Conservation (phyloP, 441 rosid genomes). For the Croton laevigatus region DNA sequence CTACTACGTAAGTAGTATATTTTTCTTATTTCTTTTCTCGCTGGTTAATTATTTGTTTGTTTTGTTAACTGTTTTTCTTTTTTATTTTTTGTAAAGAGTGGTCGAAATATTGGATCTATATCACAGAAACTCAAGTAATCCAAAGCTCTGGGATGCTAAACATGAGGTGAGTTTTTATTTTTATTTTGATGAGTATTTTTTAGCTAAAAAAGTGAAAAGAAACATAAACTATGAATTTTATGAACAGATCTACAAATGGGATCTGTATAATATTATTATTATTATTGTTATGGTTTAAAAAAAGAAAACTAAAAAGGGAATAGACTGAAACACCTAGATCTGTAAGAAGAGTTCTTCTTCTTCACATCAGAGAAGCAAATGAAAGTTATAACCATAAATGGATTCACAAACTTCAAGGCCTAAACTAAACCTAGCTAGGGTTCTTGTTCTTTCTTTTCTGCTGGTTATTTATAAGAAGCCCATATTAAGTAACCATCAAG, state of each 20-base stretch:
- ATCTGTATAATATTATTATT: conserved; percentile 18
- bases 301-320: conserved; percentile 8
- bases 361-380: conserved; percentile 13
- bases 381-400: conserved; percentile 12
- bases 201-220: conserved; percentile 41
- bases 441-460: not conserved
- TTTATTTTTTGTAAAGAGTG: conserved; percentile 36
- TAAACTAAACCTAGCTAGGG: conserved; percentile 16
- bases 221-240: conserved; percentile 36
- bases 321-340: conserved; percentile 33
- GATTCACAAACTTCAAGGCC: conserved; percentile 16
- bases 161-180: conserved; percentile 62
- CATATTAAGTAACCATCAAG: conserved; percentile 17
- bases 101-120: conserved; percentile 69
- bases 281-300: not conserved
- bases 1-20: conserved; percentile 46
- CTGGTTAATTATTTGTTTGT: too few species aligned
- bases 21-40: not conserved
- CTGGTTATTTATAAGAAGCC: not conserved
- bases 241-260: conserved; percentile 64
- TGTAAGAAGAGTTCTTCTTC: too few species aligned
- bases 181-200: too few species aligned
- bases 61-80: not conserved
- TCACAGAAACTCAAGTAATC: conserved; percentile 69
- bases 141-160: conserved; percentile 88